Conservation (phyloP, 495 filamentous ascomycete species). For the Patellaria atrata region DNA sequence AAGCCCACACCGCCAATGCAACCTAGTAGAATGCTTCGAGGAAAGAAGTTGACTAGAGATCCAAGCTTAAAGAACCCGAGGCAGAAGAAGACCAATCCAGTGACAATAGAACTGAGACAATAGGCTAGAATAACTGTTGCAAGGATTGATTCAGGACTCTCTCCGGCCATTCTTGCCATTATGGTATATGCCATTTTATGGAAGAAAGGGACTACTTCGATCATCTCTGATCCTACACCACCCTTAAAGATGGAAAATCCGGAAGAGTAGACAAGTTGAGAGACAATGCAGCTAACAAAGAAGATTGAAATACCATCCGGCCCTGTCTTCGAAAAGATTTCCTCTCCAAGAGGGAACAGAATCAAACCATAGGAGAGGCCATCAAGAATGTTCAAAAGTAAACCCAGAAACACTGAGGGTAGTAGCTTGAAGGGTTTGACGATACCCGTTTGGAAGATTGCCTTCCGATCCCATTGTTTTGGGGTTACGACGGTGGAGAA, state of each 20-base stretch:
- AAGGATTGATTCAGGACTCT: constrained; percentile 69
- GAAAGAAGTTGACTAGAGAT: constrained; percentile 89
- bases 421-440: constrained; percentile 53
- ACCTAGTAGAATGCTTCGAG: constrained; percentile 86
- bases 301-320: constrained; percentile 96
- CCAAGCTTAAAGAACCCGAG: constrained; percentile 79
- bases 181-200: constrained; percentile 94
- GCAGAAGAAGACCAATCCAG: constrained; percentile 76
- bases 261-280: constrained; percentile 81
- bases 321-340: constrained; percentile 68
- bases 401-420: constrained; percentile 75
- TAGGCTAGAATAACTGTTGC: constrained; percentile 88
- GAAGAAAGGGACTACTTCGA: constrained; percentile 95
- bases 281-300: constrained; percentile 91
- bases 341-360: constrained; percentile 75
- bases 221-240: constrained; percentile 94
- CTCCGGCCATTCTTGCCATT: constrained; percentile 57
- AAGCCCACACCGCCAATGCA: constrained; percentile 98
- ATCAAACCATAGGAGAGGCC: constrained; percentile 90
- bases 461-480: constrained; percentile 54
- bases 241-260: constrained; percentile 80
- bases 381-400: constrained; percentile 85
- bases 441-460: constrained; percentile 48
- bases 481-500: constrained; percentile 34
- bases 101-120: constrained; percentile 79